Evolutionary conservation across 2,329 filamentous ascomycete genomes (phyloP).

Genomic region (Monosporascus sp.): DNA sequence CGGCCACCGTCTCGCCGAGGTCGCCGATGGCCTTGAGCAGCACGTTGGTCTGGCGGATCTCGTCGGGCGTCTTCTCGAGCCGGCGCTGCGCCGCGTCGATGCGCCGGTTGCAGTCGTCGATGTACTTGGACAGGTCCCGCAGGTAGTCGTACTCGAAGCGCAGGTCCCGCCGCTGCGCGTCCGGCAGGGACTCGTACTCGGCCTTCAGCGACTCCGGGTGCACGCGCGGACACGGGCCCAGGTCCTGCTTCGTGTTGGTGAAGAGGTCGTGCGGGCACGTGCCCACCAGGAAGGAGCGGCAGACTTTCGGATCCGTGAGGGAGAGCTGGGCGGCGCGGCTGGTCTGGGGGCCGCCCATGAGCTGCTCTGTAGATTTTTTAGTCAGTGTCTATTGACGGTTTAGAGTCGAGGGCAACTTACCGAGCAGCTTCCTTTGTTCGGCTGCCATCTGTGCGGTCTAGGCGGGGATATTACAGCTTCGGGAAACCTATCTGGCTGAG

Average conservation of each 20-base stretch:
- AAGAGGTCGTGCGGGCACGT: conserved; percentile 98
- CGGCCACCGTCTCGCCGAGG: conserved; percentile 69
- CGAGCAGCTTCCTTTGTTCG: conserved; percentile 94
- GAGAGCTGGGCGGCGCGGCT: conserved; percentile 76
- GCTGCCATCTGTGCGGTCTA: conserved; percentile 63
- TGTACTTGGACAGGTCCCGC: conserved; percentile 92
- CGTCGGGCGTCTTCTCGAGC: conserved; percentile 94
- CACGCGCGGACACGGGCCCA: conserved; percentile 81
- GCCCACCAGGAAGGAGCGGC: conserved; percentile 87
- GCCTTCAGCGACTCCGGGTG: conserved; percentile 84
- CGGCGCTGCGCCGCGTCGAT: conserved; percentile 87
- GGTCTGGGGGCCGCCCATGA: conserved; percentile 71
- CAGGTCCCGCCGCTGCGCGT: conserved; percentile 68
- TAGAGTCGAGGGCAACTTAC: conserved; percentile 33
- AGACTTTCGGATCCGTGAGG: conserved; percentile 88
- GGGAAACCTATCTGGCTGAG: neutral
- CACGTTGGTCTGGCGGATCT: conserved; percentile 91
- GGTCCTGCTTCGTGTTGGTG: conserved; percentile 98
- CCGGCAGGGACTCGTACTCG: conserved; percentile 74
- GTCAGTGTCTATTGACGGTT: neutral
- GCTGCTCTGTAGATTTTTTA: conserved; percentile 61
- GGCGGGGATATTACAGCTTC: too few species aligned
- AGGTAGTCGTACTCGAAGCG: conserved; percentile 97
- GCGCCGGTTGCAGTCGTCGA: conserved; percentile 90
- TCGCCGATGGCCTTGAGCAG: conserved; percentile 84